Base-by-base conservation (phyloP, 148 eudicot genomes). In the Chenopodium suecicum region DNA sequence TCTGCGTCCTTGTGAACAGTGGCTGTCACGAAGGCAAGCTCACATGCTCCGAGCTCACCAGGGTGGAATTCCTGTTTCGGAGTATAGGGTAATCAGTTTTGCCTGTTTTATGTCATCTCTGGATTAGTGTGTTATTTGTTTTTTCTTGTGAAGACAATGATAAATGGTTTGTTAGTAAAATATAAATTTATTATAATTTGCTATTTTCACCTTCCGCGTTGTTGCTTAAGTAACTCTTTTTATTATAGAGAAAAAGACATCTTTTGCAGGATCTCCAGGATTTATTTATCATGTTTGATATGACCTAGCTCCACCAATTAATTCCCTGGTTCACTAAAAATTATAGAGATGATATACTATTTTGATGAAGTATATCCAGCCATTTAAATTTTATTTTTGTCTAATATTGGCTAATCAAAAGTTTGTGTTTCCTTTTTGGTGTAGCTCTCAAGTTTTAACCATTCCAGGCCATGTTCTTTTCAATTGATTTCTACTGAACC, bases 11-110 rank as follows among this genome's bases (percentile, higher is more conserved):
- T 52, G 32, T 68, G 10, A 16, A 60, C 89, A 92, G 99, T 96
- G 97, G 97, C 65, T 96, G 74, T 82, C 89, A 60, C 86, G 99
- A 88, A 91, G 97, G 86, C 92, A 90, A 82, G 95, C 95, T 29
- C 97, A 92, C 87, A 70, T 88, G 84, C 70, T 91, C 80, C 92
- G 98, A 63, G 95, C 97, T 79, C 97, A 92, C 78, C 98, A 91
- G 77, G 98, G 98, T 64, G 94, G 99, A 70, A 92, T 96, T 78
- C 97, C 99, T 56, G 31, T 94, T 72, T 96, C 99, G 72, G 95
- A 94, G 83, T 90, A 82, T 80, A 94, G 95, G 92, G 99, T 96
- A 90, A 77, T 84, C n/a, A 78, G 62, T 76, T 79, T 46, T 62
- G 73, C 66, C 77, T 74, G 22, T 75, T 27, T 46, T 46, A 5